Conservation (phyloP, 1,284 basidiomycete genomes). For the Volvariella volvacea region DNA sequence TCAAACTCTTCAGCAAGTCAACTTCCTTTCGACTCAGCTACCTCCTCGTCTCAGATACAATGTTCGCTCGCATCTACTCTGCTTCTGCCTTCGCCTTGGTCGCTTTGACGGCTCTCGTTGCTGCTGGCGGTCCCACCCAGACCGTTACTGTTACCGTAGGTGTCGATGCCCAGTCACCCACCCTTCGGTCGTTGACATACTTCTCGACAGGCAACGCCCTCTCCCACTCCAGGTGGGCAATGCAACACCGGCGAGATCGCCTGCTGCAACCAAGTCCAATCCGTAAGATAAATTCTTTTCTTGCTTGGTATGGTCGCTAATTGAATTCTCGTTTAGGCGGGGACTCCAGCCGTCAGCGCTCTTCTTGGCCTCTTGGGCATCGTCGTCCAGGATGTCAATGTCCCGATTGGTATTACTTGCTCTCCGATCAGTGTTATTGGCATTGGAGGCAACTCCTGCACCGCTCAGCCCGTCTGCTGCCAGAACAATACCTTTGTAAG, state of each 20-base stretch:
- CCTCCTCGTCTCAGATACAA: neutral
- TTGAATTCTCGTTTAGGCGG: slow-evolving; percentile 5
- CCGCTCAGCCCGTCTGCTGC: neutral
- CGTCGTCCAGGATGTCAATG: slow-evolving; percentile 11
- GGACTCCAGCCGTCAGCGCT: neutral
- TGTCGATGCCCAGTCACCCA: neutral
- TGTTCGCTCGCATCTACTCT: neutral
- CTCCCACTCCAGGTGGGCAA: slow-evolving; percentile 3
- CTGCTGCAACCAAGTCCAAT: slow-evolving; percentile 15
- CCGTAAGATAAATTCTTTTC: slow-evolving; percentile 6
- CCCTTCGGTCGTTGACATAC: neutral
- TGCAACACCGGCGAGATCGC: slow-evolving; percentile 15
- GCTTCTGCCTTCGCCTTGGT: neutral
- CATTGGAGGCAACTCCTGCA: slow-evolving; percentile 9
- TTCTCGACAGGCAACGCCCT: neutral
- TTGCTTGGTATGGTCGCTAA: neutral
- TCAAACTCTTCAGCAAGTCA: too few species aligned
- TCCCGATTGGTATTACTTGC: slow-evolving; percentile 11
- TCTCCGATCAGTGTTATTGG: slow-evolving; percentile 1
- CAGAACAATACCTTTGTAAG: slow-evolving; percentile 1
- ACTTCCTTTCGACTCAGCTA: too few species aligned
- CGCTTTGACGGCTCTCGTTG: neutral
- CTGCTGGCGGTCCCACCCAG: neutral
- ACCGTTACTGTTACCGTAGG: neutral
- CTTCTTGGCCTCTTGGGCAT: slow-evolving; percentile 13